Percentiles rank a stretch among this genome's conserved stretches.
Evolutionary conservation across 257 asterid species (phyloP).

Genomic region (Solanum arcanum): DNA sequence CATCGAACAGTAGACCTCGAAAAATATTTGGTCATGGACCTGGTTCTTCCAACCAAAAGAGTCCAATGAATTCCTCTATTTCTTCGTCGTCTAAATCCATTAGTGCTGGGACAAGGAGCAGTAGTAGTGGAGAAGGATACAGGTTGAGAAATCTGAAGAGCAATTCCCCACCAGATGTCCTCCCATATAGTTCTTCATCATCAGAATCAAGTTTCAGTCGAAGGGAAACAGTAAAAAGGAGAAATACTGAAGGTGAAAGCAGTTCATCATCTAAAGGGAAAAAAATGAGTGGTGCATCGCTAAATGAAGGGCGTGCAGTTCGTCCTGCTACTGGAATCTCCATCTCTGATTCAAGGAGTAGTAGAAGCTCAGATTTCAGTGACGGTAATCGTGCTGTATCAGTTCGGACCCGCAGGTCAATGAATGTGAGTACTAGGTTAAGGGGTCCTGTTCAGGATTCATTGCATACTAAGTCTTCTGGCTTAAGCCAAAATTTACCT

Average conservation of each 20-base stretch:
- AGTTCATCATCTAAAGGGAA: constrained; percentile 34
- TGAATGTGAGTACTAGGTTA: constrained; percentile 22
- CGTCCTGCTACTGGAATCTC: constrained; percentile 31
- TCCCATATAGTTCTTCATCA: constrained; percentile 9
- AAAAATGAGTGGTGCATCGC: constrained; percentile 2
- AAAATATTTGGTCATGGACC: not conserved
- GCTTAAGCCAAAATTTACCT: constrained; percentile 11
- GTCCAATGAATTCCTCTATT: not conserved
- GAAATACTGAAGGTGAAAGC: constrained; percentile 45
- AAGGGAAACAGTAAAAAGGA: constrained; percentile 20
- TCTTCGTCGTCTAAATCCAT: constrained; percentile 13
- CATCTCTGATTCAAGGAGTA: constrained; percentile 25
- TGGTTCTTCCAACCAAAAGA: not conserved
- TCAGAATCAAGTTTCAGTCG: constrained; percentile 22
- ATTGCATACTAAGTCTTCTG: constrained; percentile 17
- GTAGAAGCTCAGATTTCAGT: constrained; percentile 18
- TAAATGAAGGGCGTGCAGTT: constrained; percentile 6
- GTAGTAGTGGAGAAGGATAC: constrained; percentile 17
- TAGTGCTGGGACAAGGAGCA: constrained; percentile 10
- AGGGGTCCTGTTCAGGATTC: constrained; percentile 20
- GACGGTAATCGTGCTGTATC: constrained; percentile 19
- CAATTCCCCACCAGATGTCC: constrained; percentile 30
- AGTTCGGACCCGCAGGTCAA: constrained; percentile 31
- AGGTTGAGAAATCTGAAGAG: constrained; percentile 36
- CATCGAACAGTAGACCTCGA: constrained; percentile 8